Base-by-base conservation (phyloP, 805 yeast species). In the Candida cerambycidarum region DNA sequence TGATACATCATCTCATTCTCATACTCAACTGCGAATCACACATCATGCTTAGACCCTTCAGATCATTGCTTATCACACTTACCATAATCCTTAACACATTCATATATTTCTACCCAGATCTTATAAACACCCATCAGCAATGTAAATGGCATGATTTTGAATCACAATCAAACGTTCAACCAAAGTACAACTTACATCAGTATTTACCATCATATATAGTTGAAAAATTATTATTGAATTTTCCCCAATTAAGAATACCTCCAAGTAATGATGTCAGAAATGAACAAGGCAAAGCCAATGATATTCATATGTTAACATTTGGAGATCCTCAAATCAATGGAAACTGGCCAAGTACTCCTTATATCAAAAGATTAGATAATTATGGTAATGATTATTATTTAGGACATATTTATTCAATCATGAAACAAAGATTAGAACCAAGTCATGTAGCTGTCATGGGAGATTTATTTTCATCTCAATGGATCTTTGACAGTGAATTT, bases 321-420 rank as follows among this genome's bases (percentile, higher is more conserved):
- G 99, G 98, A 5, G 99, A 93, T 57, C 99, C 99, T 0, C 99
- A 93, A 67, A 90, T 93, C 61, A 86, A 92, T 48, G 99, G 99
- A 2, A 79, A 82, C 52, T 82, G 88, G 85, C 78, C 76, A 6
- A 67, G 71, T 18, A 84, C 96, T 1, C 78, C 83, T 11, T 80
- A 82, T 55, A 70, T 87, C 44, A 84, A 86, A 46, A 64, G 88
- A 39, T 66, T 93, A 18, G 99, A 93, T 58, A 85, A 86, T 42
- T 84, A 63, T 56, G 99, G 97, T 2, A 93, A 93, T 65, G 99
- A 93, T 65, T 76, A 79, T 52, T 93, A 83, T 57, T 66, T 93
- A 46, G 95, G 96, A 1, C 97, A 90, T 55, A 83, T 92, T 17
- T 89, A 83, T 60, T 54, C 62, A 3, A 75, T 78, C 5, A 81